Evolutionary conservation across 805 yeast genomes (phyloP).

Genomic region (Pachysolen tannophilus): DNA sequence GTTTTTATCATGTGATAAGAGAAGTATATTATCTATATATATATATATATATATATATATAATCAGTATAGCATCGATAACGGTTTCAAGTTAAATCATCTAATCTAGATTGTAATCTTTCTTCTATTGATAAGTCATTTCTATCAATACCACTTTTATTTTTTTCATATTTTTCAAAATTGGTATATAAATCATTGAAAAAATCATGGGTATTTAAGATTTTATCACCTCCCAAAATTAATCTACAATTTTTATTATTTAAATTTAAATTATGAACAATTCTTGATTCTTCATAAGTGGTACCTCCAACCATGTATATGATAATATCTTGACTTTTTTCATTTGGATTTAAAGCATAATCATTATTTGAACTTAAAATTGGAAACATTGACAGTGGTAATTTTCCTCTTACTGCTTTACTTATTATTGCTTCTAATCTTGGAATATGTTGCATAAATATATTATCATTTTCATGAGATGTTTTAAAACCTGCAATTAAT

Average conservation of each 20-base stretch:
- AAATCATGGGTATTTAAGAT: constrained; percentile 39
- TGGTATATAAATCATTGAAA: constrained; percentile 19
- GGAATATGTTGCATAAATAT: constrained; percentile 92
- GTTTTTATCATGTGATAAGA: no score
- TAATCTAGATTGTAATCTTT: neutral
- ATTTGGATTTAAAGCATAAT: constrained; percentile 17
- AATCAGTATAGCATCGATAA: no score
- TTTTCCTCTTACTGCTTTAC: constrained; percentile 31
- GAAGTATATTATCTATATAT: no score
- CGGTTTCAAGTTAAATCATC: neutral
- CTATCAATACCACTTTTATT: constrained; percentile 6
- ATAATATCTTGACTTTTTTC: constrained; percentile 57
- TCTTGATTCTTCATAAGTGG: constrained; percentile 87
- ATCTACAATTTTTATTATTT: constrained; percentile 47
- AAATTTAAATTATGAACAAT: constrained; percentile 64
- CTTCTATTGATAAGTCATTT: neutral
- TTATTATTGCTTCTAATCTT: constrained; percentile 43
- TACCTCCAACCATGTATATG: constrained; percentile 77
- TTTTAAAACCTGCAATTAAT: constrained; percentile 26
- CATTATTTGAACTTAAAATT: constrained; percentile 21
- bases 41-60: no score
- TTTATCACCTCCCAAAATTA: constrained; percentile 79
- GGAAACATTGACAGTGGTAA: constrained; percentile 33
- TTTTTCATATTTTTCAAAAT: constrained; percentile 10
- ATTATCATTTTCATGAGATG: constrained; percentile 43